Conservation (phyloP, 768 basidiomycete species). For the Russula vinacea region DNA sequence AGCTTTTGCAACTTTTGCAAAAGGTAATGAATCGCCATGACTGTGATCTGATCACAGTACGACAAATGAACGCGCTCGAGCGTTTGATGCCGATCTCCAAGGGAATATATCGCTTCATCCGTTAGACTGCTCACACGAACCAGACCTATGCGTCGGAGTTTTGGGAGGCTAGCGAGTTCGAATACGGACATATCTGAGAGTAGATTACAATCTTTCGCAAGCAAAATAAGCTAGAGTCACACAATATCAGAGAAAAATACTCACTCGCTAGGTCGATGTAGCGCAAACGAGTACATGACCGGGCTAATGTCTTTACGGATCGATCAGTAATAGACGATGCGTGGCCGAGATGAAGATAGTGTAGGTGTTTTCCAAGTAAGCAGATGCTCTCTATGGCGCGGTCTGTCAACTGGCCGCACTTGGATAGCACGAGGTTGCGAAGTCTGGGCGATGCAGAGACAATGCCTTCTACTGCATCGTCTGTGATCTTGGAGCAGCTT, state of each 20-base stretch:
- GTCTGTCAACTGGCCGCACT: slow-evolving; percentile 78
- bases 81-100: slow-evolving; percentile 80
- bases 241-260: slow-evolving; percentile 36
- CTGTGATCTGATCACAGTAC: slow-evolving; percentile 93
- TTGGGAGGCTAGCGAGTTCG: slow-evolving; percentile 82
- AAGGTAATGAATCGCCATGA: slow-evolving; percentile 87
- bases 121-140: slow-evolving; percentile 92
- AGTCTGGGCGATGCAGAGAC: slow-evolving; percentile 78
- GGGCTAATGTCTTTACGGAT: slow-evolving; percentile 77
- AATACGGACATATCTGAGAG: slow-evolving; percentile 94
- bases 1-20: slow-evolving; percentile 85
- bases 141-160: slow-evolving; percentile 90
- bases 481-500: slow-evolving; percentile 73
- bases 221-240: slow-evolving; percentile 21
- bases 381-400: slow-evolving; percentile 79
- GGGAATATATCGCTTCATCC: slow-evolving; percentile 86
- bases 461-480: slow-evolving; percentile 80
- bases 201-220: slow-evolving; percentile 70
- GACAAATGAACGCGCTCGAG: slow-evolving; percentile 96
- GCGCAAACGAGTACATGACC: slow-evolving; percentile 82
- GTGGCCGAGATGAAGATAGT: slow-evolving; percentile 95
- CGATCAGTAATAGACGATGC: slow-evolving; percentile 85
- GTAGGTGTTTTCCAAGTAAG: slow-evolving; percentile 84
- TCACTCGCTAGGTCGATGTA: slow-evolving; percentile 96
- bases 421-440: slow-evolving; percentile 82